Evolutionary conservation across 2,329 filamentous ascomycete species (phyloP).

Genomic region (Penicillium crustosum): DNA sequence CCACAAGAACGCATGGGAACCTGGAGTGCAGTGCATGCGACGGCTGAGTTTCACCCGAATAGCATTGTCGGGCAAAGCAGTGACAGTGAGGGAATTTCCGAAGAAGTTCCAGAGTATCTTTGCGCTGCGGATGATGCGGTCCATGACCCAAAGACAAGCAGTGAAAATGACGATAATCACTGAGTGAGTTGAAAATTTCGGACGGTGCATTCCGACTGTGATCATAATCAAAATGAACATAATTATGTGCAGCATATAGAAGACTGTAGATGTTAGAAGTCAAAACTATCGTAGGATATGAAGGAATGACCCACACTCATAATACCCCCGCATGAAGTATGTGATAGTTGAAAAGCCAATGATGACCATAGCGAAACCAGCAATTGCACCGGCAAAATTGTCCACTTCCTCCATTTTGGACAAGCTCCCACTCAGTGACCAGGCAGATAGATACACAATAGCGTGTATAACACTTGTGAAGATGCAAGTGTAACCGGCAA

Average conservation of each 20-base stretch:
- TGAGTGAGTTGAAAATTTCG: conserved; percentile 7
- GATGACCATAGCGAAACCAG: conserved; percentile 1
- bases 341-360: conserved; percentile 5
- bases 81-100: conserved; percentile 7
- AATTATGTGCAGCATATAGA: conserved; percentile 12
- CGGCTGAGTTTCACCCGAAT: conserved; percentile 6
- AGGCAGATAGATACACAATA: conserved; percentile 4
- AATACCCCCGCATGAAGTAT: conserved; percentile 1
- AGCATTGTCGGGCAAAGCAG: conserved; percentile 3
- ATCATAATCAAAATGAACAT: conserved; percentile 15
- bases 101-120: conserved; percentile 14
- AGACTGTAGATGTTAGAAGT: conserved; percentile 4
- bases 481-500: conserved; percentile 20
- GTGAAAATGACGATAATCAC: conserved; percentile 13
- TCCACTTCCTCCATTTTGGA: neutral
- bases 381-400: conserved; percentile 1
- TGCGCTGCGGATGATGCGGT: conserved; percentile 9
- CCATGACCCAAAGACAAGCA: conserved; percentile 10
- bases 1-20: conserved; percentile 7
- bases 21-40: neutral
- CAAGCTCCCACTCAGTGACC: neutral
- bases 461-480: conserved; percentile 6
- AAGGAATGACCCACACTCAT: neutral
- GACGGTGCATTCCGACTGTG: conserved; percentile 13
- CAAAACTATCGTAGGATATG: neutral